Conservation (phyloP, 331 rosid genomes). For the Quercus lobata region DNA sequence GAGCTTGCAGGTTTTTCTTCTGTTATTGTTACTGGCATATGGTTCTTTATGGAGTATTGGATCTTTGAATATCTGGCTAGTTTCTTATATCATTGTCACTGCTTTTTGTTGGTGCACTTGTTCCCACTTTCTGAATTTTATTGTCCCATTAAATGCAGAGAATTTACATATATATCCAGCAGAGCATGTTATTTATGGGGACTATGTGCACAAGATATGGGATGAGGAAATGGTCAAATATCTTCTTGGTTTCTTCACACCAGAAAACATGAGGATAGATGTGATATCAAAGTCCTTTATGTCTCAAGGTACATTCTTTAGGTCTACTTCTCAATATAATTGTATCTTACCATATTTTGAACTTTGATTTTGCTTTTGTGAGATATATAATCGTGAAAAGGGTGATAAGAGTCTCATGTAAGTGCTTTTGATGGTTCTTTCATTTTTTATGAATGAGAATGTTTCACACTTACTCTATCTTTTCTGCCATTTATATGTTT, state of each 20-base stretch:
- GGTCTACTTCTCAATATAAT: slow-evolving; percentile 6
- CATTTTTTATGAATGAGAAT: not conserved
- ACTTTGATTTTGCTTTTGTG: not conserved
- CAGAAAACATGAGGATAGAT: slow-evolving; percentile 94
- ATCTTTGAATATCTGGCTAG: not conserved
- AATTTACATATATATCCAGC: slow-evolving; percentile 65
- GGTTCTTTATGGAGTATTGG: not conserved
- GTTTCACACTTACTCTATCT: not conserved
- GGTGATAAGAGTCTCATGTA: not conserved
- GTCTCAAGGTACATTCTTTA: slow-evolving; percentile 49
- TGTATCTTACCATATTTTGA: not conserved
- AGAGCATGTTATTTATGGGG: slow-evolving; percentile 88
- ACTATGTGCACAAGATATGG: slow-evolving; percentile 76
- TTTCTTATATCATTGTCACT: not conserved
- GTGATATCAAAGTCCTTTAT: slow-evolving; percentile 62
- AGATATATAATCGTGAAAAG: slow-evolving; percentile 1
- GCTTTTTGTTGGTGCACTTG: slow-evolving; percentile 13
- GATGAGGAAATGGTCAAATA: slow-evolving; percentile 60
- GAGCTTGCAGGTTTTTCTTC: slow-evolving; percentile 72
- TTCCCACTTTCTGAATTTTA: not conserved
- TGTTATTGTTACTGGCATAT: not conserved
- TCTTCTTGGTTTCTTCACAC: slow-evolving; percentile 75
- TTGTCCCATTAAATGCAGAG: slow-evolving; percentile 46
- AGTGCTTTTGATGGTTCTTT: not conserved
- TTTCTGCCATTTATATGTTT: not conserved